Evolutionary conservation across 768 basidiomycete species (phyloP).

Genomic region (Suillus discolor): DNA sequence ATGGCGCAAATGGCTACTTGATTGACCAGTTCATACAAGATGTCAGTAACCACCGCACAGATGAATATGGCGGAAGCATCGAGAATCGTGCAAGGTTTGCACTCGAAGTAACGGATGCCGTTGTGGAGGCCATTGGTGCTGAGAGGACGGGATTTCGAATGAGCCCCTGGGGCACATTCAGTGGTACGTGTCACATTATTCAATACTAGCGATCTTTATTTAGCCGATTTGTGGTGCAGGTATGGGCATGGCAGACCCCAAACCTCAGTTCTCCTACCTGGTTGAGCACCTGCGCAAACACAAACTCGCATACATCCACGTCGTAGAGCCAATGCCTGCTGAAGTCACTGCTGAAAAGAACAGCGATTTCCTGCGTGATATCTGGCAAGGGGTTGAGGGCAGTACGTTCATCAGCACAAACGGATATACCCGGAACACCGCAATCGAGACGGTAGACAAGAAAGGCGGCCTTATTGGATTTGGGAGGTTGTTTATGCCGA

Average conservation of each 20-base stretch:
- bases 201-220: constrained; percentile 4
- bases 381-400: constrained; percentile 41
- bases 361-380: constrained; percentile 47
- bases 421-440: constrained; percentile 44
- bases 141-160: constrained; percentile 56
- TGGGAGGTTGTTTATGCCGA: constrained; percentile 40
- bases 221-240: constrained; percentile 28
- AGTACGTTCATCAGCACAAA: constrained; percentile 45
- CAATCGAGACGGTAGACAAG: constrained; percentile 38
- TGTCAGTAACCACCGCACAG: constrained; percentile 57
- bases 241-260: constrained; percentile 58
- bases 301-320: constrained; percentile 54
- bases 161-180: constrained; percentile 52
- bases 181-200: neutral
- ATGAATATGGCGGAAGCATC: constrained; percentile 69
- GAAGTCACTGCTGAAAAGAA: constrained; percentile 21
- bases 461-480: constrained; percentile 37
- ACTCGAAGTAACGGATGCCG: constrained; percentile 54
- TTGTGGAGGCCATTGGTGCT: constrained; percentile 53
- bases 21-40: constrained; percentile 66
- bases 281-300: constrained; percentile 40
- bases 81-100: constrained; percentile 60
- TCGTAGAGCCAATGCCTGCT: constrained; percentile 40
- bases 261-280: constrained; percentile 56
- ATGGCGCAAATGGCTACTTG: constrained; percentile 47